phyloP scores from a whole-genome alignment of 331 rosid genomes.

The Erythrophleum ivorense region DNA sequence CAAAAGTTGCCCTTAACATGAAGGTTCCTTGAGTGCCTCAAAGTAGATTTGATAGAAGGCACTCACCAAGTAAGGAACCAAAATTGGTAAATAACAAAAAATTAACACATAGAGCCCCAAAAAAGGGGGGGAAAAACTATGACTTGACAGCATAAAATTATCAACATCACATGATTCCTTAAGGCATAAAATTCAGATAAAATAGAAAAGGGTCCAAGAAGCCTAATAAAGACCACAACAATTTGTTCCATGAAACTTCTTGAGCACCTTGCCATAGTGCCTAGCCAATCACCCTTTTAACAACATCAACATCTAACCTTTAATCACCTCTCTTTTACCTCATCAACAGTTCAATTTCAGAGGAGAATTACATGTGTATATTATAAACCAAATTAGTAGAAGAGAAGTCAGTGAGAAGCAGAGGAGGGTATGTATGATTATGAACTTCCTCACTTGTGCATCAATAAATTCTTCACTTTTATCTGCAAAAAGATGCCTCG shows the following conservation, averaged over 20 bases:
- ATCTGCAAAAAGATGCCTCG: constrained; percentile 95
- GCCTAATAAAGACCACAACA: background rate
- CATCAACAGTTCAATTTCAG: constrained; percentile 22
- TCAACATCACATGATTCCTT: background rate
- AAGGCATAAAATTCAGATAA: background rate
- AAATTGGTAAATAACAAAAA: background rate
- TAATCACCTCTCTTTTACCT: background rate
- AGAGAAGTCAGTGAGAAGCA: constrained; percentile 14
- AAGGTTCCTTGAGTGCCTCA: background rate
- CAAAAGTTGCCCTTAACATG: background rate
- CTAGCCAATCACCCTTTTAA: constrained; percentile 11
- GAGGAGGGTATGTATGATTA: background rate
- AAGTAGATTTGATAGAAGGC: background rate
- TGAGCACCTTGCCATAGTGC: constrained; percentile 6
- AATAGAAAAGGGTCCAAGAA: background rate
- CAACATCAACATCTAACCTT: constrained; percentile 27
- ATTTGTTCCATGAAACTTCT: background rate
- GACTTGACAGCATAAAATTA: background rate
- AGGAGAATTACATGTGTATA: background rate
- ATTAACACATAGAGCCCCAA: background rate
- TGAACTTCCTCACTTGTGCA: constrained; percentile 73
- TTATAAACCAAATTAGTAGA: constrained; percentile 14
- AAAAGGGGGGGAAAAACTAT: too few species aligned
- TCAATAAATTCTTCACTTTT: constrained; percentile 87
- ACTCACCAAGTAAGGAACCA: background rate